Evolutionary conservation across 2,329 filamentous ascomycete species (phyloP), one percentile per base, ranked within the genome.

Genomic region (Acrocalymma vagum): DNA sequence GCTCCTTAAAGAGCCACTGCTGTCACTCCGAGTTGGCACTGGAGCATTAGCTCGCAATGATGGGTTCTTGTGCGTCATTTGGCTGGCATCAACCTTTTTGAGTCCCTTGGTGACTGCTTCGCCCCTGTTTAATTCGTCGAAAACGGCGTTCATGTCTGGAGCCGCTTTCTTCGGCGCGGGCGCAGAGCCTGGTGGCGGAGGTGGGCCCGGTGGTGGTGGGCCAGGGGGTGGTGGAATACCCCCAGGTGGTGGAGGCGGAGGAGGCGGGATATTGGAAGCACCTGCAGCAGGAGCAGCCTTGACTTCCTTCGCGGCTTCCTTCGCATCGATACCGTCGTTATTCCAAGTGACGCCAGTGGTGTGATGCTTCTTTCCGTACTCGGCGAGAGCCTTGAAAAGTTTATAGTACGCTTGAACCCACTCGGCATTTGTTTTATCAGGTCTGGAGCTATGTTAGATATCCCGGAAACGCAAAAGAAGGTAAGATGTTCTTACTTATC

Each of bases 31-130:
- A 42, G 78, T 78, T 1, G 88, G 79, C 3, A 93, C 89, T 2
- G 83, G 80, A 9, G 88, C 87, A 46, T 78, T 78, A 16, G 88
- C 82, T 49, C 94, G 86, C 42, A 99, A 78, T 8, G 85, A 83
- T 10, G 94, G 94, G 72, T 99, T 99, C 78, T 97, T 97, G 75
- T 99, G 94, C 45, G 94, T 99, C 93, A 96, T 96, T 71, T 97
- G 81, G 38, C 88, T 94, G 65, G 86, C 87, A 74, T 96, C 93
- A 33, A 99, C 94, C 77, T 96, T 99, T 55, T 88, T 87, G 23
- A 99, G 79, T 21, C 88, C 86, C 53, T 89, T 85, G 4, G 94
- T 99, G 45, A 99, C 89, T n/a, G 83, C 79, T 45, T 89, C 84
- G 42, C 94, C 94, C 67, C 87, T 86, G 73, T 97, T 97, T 37